A percentile compares a stretch with the other conserved stretches of the same genome.
These are phyloP conservation scores for Scedosporium aurantiacum DNA, from an alignment of 2,329 filamentous ascomycete genomes.

Conservation along the genomic window DNA sequence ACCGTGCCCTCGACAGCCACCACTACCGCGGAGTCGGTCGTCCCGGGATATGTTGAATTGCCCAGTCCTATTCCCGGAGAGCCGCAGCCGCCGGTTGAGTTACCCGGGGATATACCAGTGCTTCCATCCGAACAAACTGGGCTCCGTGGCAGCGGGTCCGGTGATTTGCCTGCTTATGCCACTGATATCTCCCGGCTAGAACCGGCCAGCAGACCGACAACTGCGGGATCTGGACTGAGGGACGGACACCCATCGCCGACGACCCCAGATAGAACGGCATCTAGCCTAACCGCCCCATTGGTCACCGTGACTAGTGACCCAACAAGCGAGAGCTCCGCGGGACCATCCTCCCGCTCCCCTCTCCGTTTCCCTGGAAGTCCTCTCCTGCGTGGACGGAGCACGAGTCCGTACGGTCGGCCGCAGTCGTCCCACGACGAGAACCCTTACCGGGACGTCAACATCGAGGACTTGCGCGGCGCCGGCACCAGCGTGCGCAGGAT, in stretches of 20 bases:
- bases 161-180: neutral
- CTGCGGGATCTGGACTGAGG: neutral
- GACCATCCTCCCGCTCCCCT: neutral
- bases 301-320: constrained; percentile 3
- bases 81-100: neutral
- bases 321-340: neutral
- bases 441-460: constrained; percentile 2
- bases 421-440: neutral
- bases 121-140: neutral
- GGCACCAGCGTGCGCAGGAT: neutral
- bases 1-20: neutral
- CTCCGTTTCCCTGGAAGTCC: neutral
- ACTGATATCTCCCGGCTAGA: neutral
- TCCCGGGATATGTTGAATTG: constrained; percentile 6
- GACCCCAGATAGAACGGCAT: neutral
- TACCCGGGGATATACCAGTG: neutral
- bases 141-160: neutral
- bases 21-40: constrained; percentile 9
- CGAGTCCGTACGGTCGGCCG: neutral
- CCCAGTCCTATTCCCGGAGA: neutral
- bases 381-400: neutral
- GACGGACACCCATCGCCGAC: neutral
- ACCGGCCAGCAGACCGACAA: neutral
- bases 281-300: neutral
- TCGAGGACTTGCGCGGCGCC: constrained; percentile 3